Base-by-base conservation (phyloP, 148 eudicot species). In the Persicaria tinctoria region DNA sequence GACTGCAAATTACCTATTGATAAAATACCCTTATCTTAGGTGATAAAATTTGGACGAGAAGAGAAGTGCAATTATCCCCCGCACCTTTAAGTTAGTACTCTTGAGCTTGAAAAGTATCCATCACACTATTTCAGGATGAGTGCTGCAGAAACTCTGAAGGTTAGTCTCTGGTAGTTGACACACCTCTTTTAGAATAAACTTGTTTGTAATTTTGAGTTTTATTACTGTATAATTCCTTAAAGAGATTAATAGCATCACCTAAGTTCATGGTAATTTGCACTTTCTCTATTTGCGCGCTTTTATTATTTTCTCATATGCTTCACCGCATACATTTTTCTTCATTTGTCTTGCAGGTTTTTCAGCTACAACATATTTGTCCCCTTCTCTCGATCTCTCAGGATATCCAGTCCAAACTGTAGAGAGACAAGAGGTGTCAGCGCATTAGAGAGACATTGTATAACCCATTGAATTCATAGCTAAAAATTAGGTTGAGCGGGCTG, bases 101-200 rank as follows among this genome's bases (percentile, higher is more conserved):
- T 96, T 79, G 99, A 96, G 93, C 99, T 96, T 76, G 99, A 96
- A 80, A 96, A 90, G 74, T 97, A 97, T 55, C 97, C 99, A 70
- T 96, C 99, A 4, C 94, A 97, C 20, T 89, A 92, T 84, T 92
- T 90, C 78, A 81, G 94, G 70, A 92, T 96, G 94, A 89, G 99
- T 83, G 89, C 97, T 46, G 91, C 89, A 68, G 88, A 85, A 27
- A 92, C 97, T 71, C 92, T 96, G 99, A 96, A 96, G 96, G 97
- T 89, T 78, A 53, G 79, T 48, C 38, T 44, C 47, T n/a, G 51
- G 71, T 48, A 47, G 44, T 66, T 27, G 23, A 73, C 53, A 72
- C 73, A 70, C n/a, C 53, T 70, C 32, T 46, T 64, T 41, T 38
- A 5, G n/a, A 64, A 64, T 64, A 14, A 68, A 38, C 46, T 62